Evolutionary conservation across 257 asterid genomes (phyloP).

Genomic region (Solanum microdontum): DNA sequence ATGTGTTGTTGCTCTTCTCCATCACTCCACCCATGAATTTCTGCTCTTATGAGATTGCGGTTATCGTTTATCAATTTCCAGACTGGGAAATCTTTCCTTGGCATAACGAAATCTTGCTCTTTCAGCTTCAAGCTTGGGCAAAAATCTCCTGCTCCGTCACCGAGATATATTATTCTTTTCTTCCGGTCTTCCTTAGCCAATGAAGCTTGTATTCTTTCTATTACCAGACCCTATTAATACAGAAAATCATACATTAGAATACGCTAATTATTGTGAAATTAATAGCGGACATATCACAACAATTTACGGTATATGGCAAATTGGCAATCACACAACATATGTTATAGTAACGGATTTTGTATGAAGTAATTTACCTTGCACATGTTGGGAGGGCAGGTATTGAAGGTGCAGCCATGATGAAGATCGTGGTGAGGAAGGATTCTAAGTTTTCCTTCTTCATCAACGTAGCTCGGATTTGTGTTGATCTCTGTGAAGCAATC

Average conservation of each 20-base stretch:
- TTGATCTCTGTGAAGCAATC: too few species aligned
- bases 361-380: too few species aligned
- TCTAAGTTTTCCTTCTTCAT: too few species aligned
- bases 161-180: conserved; percentile 24
- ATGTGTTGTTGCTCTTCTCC: conserved; percentile 20
- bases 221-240: conserved; percentile 12
- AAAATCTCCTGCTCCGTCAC: conserved; percentile 30
- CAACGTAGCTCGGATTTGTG: too few species aligned
- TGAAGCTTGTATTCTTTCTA: conserved; percentile 18
- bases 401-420: too few species aligned
- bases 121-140: conserved; percentile 24
- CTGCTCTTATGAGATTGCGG: conserved; percentile 5
- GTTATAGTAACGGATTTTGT: too few species aligned
- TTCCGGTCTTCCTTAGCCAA: conserved; percentile 13
- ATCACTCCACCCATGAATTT: conserved; percentile 22
- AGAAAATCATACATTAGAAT: background rate
- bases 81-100: conserved; percentile 20
- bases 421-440: too few species aligned
- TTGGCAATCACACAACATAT: too few species aligned
- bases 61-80: conserved; percentile 25
- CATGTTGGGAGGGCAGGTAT: too few species aligned
- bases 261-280: too few species aligned
- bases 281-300: too few species aligned
- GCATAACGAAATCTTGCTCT: conserved; percentile 21
- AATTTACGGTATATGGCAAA: too few species aligned